phyloP scores from a whole-genome alignment of 441 rosid genomes.

The Populus trichocarpa region DNA sequence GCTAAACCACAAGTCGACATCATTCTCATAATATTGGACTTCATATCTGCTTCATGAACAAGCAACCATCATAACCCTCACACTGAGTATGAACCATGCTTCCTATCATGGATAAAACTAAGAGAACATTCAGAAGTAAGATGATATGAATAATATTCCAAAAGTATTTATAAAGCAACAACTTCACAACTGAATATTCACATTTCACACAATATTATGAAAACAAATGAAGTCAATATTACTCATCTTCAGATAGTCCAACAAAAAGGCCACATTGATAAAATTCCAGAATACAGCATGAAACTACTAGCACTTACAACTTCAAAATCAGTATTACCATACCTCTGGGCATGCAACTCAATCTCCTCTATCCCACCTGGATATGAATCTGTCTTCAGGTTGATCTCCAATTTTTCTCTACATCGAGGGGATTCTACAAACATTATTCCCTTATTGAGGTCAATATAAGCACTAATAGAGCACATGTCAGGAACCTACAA shows the following conservation, averaged over 20 bases:
- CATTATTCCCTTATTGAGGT: constrained; percentile 54
- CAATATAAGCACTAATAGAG: constrained; percentile 62
- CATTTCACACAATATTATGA: no score
- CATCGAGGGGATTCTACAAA: constrained; percentile 61
- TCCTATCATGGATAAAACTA: not conserved
- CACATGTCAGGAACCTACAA: constrained; percentile 87
- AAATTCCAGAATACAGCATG: no score
- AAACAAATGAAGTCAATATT: not conserved
- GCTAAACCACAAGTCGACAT: constrained; percentile 73
- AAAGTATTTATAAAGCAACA: no score
- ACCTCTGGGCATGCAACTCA: constrained; percentile 51
- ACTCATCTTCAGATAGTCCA: not conserved
- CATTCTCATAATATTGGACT: constrained; percentile 44
- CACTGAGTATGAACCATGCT: not conserved
- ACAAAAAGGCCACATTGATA: not conserved
- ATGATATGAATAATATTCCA: no score
- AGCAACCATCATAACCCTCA: constrained; percentile 7
- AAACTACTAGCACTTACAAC: no score
- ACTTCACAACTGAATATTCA: no score
- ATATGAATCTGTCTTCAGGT: constrained; percentile 40
- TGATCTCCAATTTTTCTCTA: constrained; percentile 57
- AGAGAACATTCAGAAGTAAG: not conserved
- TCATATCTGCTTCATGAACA: constrained; percentile 43
- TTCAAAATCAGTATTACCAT: not conserved
- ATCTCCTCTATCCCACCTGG: constrained; percentile 41